Conservation (phyloP, 208 protist genomes). For the Vickermania spadyakhi region DNA sequence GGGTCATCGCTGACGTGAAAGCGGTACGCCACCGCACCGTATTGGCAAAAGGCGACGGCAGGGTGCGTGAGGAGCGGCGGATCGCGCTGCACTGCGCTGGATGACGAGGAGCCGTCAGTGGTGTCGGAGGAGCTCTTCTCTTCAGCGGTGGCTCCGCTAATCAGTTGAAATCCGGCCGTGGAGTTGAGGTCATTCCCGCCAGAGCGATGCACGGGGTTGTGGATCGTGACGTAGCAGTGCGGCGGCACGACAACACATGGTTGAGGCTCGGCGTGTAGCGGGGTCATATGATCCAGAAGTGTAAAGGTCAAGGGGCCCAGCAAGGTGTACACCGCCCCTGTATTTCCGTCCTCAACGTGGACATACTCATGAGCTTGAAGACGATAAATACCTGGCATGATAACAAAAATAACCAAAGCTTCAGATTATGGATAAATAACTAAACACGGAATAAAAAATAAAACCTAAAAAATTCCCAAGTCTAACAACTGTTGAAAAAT, state of each 20-base stretch:
- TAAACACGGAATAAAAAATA: no score
- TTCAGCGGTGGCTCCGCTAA: neutral
- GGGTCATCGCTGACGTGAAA: no score
- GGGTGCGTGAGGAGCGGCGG: neutral
- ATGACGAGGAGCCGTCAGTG: neutral
- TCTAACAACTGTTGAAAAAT: no score
- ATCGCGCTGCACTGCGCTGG: neutral
- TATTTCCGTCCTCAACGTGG: conserved; percentile 81
- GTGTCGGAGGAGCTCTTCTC: neutral
- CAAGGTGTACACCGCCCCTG: conserved; percentile 66
- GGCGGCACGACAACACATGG: conserved; percentile 67
- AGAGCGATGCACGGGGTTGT: conserved; percentile 67
- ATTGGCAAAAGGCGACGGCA: neutral
- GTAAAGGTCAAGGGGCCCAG: conserved; percentile 85
- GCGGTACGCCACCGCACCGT: neutral
- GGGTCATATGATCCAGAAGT: conserved; percentile 52
- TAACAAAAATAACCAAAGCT: conserved; percentile 1
- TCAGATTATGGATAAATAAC: conserved; percentile 3
- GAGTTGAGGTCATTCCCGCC: neutral
- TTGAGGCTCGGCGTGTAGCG: conserved; percentile 23
- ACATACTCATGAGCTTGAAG: conserved; percentile 66
- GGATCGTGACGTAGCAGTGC: conserved; percentile 81
- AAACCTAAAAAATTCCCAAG: no score
- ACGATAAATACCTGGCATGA: conserved; percentile 28
- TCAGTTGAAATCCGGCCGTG: neutral